phyloP scores from a whole-genome alignment of 352 stramenopile genomes.

The Thraustochytrium sp. region DNA sequence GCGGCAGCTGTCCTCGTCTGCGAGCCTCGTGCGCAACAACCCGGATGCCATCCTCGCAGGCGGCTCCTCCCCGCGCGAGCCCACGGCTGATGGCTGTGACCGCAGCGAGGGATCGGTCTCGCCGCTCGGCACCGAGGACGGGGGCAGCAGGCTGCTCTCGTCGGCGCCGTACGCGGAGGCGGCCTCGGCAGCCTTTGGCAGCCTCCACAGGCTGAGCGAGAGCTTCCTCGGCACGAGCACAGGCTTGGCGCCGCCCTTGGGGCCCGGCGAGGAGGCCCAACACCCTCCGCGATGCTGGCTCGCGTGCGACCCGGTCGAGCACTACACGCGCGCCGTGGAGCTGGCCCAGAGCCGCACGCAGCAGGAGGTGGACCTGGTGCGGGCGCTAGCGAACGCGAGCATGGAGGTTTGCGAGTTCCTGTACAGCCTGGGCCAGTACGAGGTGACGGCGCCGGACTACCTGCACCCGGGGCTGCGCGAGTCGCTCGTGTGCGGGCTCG shows the following conservation, averaged over 20 bases:
- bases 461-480: constrained; percentile 1
- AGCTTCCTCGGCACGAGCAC: background rate
- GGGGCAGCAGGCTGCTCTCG: too few relatives aligned
- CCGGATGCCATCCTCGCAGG: background rate
- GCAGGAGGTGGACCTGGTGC: background rate
- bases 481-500: background rate
- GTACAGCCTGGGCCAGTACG: background rate
- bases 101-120: too few relatives aligned
- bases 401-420: constrained; percentile 27
- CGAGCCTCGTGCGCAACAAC: background rate
- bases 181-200: background rate
- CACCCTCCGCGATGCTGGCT: background rate
- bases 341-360: background rate
- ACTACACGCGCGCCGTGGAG: background rate
- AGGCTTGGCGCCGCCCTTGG: background rate
- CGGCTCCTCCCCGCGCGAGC: too few relatives aligned
- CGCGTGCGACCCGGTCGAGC: constrained; percentile 33
- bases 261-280: background rate
- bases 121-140: too few relatives aligned
- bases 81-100: too few relatives aligned
- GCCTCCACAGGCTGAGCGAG: background rate
- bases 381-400: background rate
- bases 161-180: too few relatives aligned
- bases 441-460: background rate
- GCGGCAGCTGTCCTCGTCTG: background rate